Evolutionary conservation across 352 stramenopile species (phyloP), one percentile per base, ranked within the genome.

Genomic region (Phytophthora quininea): DNA sequence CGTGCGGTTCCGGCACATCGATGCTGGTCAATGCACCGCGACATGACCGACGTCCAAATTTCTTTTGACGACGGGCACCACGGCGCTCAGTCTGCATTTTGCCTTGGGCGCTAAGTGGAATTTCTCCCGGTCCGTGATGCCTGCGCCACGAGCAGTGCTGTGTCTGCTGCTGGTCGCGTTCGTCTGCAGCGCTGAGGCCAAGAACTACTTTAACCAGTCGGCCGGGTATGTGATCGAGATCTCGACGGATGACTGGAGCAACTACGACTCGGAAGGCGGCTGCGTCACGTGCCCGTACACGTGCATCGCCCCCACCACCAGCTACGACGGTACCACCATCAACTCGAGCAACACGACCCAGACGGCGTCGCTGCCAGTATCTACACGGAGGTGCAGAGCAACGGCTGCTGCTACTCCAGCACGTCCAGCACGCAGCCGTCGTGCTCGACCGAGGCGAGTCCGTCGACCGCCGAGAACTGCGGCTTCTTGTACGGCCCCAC

Each of bases 221-320:
- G 19, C 19, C 19, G 19, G 71, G 47, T 94, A 90, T 73, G 52
- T 71, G 47, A 87, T 94, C 67, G 83, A 92, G 24, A 88, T 94
- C 56, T 71, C 54, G 32, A 90, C 87, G 51, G 75, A 69, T 12
- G 82, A 90, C 58, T 96, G 88, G 88, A 90, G 78, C 64, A 96
- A 96, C 76, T 93, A 91, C 76, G 82, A 86, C 37, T 33, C 70
- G 4, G 83, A 93, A 12, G 83, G 88, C 49, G 88, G 88, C 57
- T 95, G 88, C 61, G 85, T 95, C 37, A 96, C 88, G 49, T 96
- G 88, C 40, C 88, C 88, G 2, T 96, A 95, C 77, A 94, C 88
- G 54, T 96, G 88, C 63, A 79, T 96, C 42, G 82, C 85, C 48
- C 84, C 78, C 27, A 71, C 74, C 5, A 89, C 80, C 27, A 88